Evolutionary conservation across 257 asterid genomes (phyloP).

Genomic region (Solanum peruvianum): DNA sequence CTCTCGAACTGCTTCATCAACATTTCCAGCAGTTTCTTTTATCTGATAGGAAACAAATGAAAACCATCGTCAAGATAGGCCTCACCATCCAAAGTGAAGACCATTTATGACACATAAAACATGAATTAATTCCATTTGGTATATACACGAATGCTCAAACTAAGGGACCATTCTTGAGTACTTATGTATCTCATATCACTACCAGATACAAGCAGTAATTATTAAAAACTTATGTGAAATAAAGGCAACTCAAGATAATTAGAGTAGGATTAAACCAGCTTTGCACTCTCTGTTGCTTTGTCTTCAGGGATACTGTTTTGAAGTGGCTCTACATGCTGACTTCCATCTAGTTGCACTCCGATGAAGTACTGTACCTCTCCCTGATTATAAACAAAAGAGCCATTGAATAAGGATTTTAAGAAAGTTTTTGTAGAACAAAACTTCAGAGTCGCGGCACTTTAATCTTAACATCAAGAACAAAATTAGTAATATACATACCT

Average conservation of each 20-base stretch:
- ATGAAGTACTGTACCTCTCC: slow-evolving; percentile 98
- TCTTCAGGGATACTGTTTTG: slow-evolving; percentile 78
- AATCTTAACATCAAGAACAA: background rate
- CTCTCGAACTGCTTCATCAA: slow-evolving; percentile 91
- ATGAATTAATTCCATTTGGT: background rate
- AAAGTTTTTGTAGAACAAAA: background rate
- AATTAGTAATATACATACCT: slow-evolving; percentile 31
- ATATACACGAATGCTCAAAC: background rate
- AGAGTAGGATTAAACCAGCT: slow-evolving; percentile 30
- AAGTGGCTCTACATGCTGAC: slow-evolving; percentile 90
- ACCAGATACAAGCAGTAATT: background rate
- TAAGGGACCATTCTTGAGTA: background rate
- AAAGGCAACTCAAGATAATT: background rate
- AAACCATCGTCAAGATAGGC: background rate
- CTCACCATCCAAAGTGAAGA: background rate
- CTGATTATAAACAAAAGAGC: slow-evolving; percentile 24
- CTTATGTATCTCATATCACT: background rate
- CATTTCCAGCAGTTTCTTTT: slow-evolving; percentile 85
- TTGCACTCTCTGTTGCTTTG: slow-evolving; percentile 65
- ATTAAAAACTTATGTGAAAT: background rate
- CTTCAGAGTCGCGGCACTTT: background rate
- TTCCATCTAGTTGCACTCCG: slow-evolving; percentile 97
- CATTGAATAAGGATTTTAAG: background rate
- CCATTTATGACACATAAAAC: background rate
- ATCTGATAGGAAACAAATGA: slow-evolving; percentile 30